Evolutionary conservation across 192 early-diverging fungal genomes (phyloP), one percentile per base, ranked within the genome.

Genomic region (Gonapodya sp.): DNA sequence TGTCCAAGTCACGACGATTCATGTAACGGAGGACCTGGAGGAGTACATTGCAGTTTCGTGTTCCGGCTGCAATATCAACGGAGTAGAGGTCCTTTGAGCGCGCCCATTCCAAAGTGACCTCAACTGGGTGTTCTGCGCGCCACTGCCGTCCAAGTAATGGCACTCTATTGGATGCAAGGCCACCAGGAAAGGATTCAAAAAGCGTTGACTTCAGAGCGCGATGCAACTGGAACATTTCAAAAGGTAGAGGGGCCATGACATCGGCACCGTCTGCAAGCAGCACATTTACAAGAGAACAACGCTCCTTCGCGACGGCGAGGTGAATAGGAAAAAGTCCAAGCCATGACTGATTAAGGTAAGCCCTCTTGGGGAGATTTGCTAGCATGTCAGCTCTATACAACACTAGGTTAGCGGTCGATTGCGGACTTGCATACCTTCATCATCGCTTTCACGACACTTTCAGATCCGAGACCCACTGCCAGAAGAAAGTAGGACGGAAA

Each of bases 401-500:
- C 2, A 2, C 35, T 2, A 37, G 72, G 16, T 80, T 16, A 31
- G 33, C 2, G 1, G 34, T 64, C 31, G 64, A 33, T 31, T 31
- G 31, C 35, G 1, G 2, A 14, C 2, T 0, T 75, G 73, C 36
- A 73, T 37, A 91, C 88, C 84, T 90, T 88, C 31, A 88, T 78
- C 89, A 91, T 91, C 1, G 36, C 36, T n/a, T 81, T 37, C 35
- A 87, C 85, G 31, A 91, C 79, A 36, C 80, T 83, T 36, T 87
- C 86, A 31, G 89, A 79, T 0, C 87, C 83, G 78, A 91, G 82
- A 1, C 83, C 84, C 18, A 89, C 81, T 1, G 88, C 82, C 78
- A 86, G 36, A 79, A 87, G 74, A 73, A 91, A 91, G 78, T 88
- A 91, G 2, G 87, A 86, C 30, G 89, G 89, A 34, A 85, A 82